Evolutionary conservation across 306 rosid genomes (phyloP), one percentile per base, ranked within the genome.

Genomic region (Potentilla sterilis): DNA sequence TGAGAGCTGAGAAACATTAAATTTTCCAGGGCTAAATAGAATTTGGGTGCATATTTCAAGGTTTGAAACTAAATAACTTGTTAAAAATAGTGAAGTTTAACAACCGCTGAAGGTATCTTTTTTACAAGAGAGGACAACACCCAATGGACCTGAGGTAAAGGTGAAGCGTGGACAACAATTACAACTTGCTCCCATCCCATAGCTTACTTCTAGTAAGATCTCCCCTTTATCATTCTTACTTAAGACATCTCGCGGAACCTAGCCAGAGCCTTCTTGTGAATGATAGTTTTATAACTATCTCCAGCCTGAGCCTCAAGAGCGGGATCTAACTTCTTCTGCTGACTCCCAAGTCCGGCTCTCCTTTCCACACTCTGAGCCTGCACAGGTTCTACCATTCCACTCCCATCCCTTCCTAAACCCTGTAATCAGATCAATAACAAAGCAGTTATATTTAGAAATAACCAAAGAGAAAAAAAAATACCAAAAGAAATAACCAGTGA

Each of bases 381-480:
- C 41, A 95, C 98, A 16, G 98, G 98, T 85, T 92, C 98, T 69
- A 73, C 84, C 96, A 95, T 85, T 76, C 98, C 98, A 82, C 95
- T 95, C 73, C 98, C 98, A 85, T 95, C 97, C 75, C 87, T 95
- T 74, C 98, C 98, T 72, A 95, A 84, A 15, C 98, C 98, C 98
- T 95, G 91, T 71, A 51, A 83, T 78, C 81, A 78, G 44, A 80
- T 78, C 65, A 81, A 78, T 54, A 77, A 75, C 74, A 76, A 76
- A 80, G 78, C 80, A 78, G 72, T 28, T 28, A 28, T 28, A 28
- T 28, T 28, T 28, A 28, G 28, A 28, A 28, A 28, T 28, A 28
- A 28, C 28, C 28, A 0, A 28, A 28, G 28, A 28, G 28, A 28
- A 28, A 28, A 28, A 28, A 28, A 1, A 28, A 28, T n/a, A 51